These are phyloP conservation scores for Xylaria cubensis DNA, from an alignment of 495 filamentous ascomycete genomes.

Conservation along the genomic window DNA sequence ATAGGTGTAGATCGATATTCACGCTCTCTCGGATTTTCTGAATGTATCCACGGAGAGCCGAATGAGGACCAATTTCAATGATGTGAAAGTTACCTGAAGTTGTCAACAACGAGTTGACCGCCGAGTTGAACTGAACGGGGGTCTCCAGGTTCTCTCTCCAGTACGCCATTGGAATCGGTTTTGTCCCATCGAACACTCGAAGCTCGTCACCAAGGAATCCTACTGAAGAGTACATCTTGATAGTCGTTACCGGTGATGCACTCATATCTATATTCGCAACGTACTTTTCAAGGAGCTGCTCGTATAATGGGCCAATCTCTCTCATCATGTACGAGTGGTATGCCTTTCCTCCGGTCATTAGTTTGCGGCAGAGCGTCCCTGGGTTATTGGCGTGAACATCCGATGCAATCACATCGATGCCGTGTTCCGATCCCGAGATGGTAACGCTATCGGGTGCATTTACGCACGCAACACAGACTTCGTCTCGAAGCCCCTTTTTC, in stretches of 20 bases:
- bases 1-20: constrained; percentile 5
- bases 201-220: constrained; percentile 5
- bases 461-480: constrained; percentile 52
- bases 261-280: background rate
- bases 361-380: background rate
- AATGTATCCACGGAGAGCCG: constrained; percentile 63
- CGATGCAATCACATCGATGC: background rate
- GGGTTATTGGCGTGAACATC: background rate
- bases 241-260: background rate
- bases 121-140: constrained; percentile 51
- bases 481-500: background rate
- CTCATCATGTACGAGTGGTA: constrained; percentile 57
- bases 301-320: constrained; percentile 38
- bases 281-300: background rate
- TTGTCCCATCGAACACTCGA: background rate
- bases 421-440: background rate
- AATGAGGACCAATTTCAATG: constrained; percentile 71
- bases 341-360: constrained; percentile 34
- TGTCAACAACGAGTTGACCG: background rate
- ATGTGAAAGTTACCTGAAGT: constrained; percentile 35
- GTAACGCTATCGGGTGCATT: constrained; percentile 29
- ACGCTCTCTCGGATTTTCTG: constrained; percentile 49
- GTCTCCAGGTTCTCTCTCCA: constrained; percentile 59
- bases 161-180: constrained; percentile 33
- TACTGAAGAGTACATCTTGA: background rate